Evolutionary conservation across 139 green algal genomes (phyloP), one percentile per base, ranked within the genome.

Genomic region (Auxenochlorella pyrenoidosa): DNA sequence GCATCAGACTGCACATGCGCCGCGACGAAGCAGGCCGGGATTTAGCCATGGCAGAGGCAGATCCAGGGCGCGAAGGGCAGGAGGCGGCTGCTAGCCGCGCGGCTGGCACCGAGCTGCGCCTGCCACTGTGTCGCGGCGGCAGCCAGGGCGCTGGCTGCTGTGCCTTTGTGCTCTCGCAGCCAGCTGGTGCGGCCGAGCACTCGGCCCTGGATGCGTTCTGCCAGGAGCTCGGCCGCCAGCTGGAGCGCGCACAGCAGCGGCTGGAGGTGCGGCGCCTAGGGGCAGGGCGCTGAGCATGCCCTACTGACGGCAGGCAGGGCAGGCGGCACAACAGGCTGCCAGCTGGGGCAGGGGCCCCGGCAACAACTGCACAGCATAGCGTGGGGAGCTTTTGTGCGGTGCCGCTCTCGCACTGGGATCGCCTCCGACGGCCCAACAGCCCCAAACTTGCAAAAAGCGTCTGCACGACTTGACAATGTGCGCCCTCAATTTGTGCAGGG

Each of bases 211-310:
- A 38, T 30, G 32, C 40, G 36, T 85, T 76, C 32, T 34, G 36
- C 13, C n/a, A 40, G 2, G 51, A 36, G 36, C 38, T 84, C 36
- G 79, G 58, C 26, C 26, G 24, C 36, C 36, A 72, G 36, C 58
- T 84, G 80, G 80, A 85, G 80, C 80, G 40, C 0, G 63, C 80
- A 2, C 40, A 63, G 63, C 30, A 77, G 13, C 80, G 77, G 40
- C 60, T 85, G 63, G 80, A 60, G 28, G 77, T 77, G 80, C 63
- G 77, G 63, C 28, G 60, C 15, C 80, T 85, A 10, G 80, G 77
- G 80, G 66, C 10, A 73, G 41, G 73, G 21, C 10, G 38, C 1
- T 2, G 5, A 21, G 21, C 32, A 13, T 40, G 41, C 21, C 13
- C 2, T 16, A 6, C 1, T 1, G 72, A 19, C 22, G 72, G 16